These are phyloP conservation scores for Cutaneotrichosporon daszewskae DNA, from an alignment of 1,284 basidiomycete species.

Conservation along the genomic window DNA sequence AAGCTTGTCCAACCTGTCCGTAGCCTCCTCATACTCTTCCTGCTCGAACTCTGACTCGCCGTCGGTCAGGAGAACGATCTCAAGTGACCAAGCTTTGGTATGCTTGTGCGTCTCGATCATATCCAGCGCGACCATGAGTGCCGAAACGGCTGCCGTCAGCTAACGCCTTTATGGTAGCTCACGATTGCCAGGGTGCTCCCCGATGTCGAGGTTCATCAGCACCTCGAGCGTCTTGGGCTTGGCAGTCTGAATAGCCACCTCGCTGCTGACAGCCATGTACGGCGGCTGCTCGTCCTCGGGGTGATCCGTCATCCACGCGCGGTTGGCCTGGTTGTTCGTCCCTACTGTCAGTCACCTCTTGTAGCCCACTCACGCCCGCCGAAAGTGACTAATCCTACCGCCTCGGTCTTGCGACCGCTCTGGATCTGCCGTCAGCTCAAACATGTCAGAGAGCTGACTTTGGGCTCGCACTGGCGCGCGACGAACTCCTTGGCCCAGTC, in stretches of 20 bases:
- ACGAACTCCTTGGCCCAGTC: conserved; percentile 78
- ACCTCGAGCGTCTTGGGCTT: conserved; percentile 68
- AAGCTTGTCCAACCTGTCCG: conserved; percentile 57
- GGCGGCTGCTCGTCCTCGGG: conserved; percentile 39
- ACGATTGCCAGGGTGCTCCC: conserved; percentile 42
- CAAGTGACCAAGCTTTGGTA: conserved; percentile 72
- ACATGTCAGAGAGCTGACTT: conserved; percentile 52
- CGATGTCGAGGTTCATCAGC: conserved; percentile 61
- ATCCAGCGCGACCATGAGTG: conserved; percentile 76
- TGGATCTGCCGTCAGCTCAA: conserved; percentile 59
- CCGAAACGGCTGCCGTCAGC: conserved; percentile 65
- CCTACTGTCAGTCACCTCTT: conserved; percentile 46
- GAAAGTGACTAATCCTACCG: conserved; percentile 77
- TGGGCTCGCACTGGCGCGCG: conserved; percentile 80
- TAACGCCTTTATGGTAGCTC: conserved; percentile 9
- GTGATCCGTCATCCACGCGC: conserved; percentile 46
- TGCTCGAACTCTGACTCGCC: conserved; percentile 50
- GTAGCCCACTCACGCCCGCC: conserved; percentile 59
- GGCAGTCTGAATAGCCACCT: conserved; percentile 71
- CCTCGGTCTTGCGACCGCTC: conserved; percentile 82
- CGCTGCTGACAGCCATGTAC: conserved; percentile 71
- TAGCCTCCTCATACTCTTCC: conserved; percentile 62
- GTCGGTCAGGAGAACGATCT: conserved; percentile 72
- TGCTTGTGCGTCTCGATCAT: conserved; percentile 54
- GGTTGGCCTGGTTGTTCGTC: conserved; percentile 64